Evolutionary conservation across 2,329 filamentous ascomycete genomes (phyloP).

Genomic region (Trichocomaceae sp.): DNA sequence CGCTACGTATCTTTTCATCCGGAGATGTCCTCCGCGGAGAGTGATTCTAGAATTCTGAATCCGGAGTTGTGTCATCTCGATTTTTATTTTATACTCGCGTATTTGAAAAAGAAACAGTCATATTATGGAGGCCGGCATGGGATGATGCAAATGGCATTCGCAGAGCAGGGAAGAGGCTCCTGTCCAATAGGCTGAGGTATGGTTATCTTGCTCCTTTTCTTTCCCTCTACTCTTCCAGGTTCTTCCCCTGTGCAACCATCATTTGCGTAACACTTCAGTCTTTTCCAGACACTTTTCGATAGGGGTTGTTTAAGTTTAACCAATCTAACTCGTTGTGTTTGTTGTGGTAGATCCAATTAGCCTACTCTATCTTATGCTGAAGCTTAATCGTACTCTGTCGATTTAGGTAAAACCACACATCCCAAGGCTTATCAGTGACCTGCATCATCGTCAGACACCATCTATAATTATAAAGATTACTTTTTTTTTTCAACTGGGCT

Average conservation of each 20-base stretch:
- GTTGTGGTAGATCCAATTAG: neutral
- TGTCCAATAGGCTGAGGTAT: slow-evolving; percentile 8
- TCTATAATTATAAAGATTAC: neutral
- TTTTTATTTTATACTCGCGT: neutral
- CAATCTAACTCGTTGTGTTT: neutral
- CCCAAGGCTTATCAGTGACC: neutral
- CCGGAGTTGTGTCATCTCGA: neutral
- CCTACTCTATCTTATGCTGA: neutral
- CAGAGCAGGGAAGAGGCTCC: neutral
- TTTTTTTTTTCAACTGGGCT: neutral
- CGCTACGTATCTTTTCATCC: neutral
- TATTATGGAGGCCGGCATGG: neutral
- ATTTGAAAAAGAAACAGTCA: neutral
- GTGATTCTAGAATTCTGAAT: neutral
- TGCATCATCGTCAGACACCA: neutral
- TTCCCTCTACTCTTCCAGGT: no score
- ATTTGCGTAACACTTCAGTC: no score
- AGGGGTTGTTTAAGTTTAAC: neutral
- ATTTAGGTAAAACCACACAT: neutral
- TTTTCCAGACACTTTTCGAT: neutral
- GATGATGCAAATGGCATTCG: neutral
- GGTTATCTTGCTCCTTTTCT: slow-evolving; percentile 2
- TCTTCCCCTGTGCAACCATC: neutral
- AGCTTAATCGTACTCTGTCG: neutral
- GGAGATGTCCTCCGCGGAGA: slow-evolving; percentile 13